phyloP scores from a whole-genome alignment of 768 basidiomycete genomes.

The Tulasnella sp. region DNA sequence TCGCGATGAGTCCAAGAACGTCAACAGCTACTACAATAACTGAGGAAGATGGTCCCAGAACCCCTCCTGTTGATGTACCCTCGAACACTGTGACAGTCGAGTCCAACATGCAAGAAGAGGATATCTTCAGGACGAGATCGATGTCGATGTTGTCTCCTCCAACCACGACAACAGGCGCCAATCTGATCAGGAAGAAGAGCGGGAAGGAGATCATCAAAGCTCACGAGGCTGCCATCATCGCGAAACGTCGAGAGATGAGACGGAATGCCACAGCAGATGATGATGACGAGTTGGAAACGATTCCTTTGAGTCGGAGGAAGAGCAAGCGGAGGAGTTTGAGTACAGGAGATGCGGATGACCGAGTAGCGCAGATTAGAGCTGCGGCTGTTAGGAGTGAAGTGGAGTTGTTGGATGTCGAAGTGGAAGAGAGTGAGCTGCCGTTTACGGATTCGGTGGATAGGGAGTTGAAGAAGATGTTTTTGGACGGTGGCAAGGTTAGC shows the following conservation, averaged over 20 bases:
- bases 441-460: conserved; percentile 35
- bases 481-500: too few species aligned
- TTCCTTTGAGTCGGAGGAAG: conserved; percentile 2
- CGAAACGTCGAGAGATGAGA: conserved; percentile 19
- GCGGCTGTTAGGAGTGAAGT: neutral
- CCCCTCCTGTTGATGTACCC: too few species aligned
- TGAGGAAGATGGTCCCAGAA: too few species aligned
- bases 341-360: conserved; percentile 56
- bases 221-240: conserved; percentile 20
- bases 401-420: neutral
- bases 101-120: too few species aligned
- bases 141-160: too few species aligned
- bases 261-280: conserved; percentile 9
- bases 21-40: too few species aligned
- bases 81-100: too few species aligned
- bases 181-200: conserved; percentile 10
- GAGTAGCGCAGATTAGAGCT: conserved; percentile 17
- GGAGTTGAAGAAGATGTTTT: conserved; percentile 44
- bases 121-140: too few species aligned
- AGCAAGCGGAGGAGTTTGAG: conserved; percentile 53
- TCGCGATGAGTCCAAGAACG: too few species aligned
- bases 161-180: conserved; percentile 47
- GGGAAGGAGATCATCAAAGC: conserved; percentile 18
- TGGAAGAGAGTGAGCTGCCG: conserved; percentile 14
- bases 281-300: neutral